A percentile compares a stretch with the other conserved stretches of the same genome.
phyloP scores from a whole-genome alignment of 352 stramenopile genomes.

The Aphanomyces euteiches region DNA sequence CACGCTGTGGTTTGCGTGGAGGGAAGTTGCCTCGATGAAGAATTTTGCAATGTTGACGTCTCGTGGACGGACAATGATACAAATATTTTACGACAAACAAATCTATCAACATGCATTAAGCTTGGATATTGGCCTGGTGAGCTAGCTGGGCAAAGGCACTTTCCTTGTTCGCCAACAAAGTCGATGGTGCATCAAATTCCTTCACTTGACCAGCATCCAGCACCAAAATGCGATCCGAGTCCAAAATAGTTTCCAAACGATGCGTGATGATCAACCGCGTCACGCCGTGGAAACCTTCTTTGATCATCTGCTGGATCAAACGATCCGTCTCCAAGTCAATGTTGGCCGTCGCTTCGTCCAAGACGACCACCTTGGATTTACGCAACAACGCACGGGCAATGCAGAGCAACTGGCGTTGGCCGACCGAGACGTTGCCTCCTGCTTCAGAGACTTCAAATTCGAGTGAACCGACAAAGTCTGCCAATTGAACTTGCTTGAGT shows the following conservation, averaged over 20 bases:
- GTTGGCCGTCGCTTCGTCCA: conserved; percentile 94
- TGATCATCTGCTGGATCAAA: conserved; percentile 77
- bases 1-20: too few species aligned
- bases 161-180: conserved; percentile 73
- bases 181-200: conserved; percentile 81
- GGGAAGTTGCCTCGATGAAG: too few species aligned
- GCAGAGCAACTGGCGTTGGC: conserved; percentile 94
- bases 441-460: conserved; percentile 85
- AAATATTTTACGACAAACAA: too few species aligned
- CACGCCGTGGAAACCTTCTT: conserved; percentile 69
- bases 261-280: conserved; percentile 97
- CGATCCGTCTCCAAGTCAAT: conserved; percentile 87
- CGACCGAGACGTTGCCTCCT: conserved; percentile 93
- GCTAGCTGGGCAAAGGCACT: conserved; percentile 60
- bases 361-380: conserved; percentile 82
- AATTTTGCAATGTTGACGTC: too few species aligned
- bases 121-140: not conserved
- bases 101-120: too few species aligned
- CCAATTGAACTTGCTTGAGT: conserved; percentile 42
- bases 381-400: conserved; percentile 91
- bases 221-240: conserved; percentile 94
- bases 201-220: conserved; percentile 91
- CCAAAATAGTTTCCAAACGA: conserved; percentile 96
- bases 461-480: conserved; percentile 46
- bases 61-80: too few species aligned